These are phyloP conservation scores for Fomitopsis pinicola DNA, from an alignment of 1,284 basidiomycete genomes.

Conservation along the genomic window DNA sequence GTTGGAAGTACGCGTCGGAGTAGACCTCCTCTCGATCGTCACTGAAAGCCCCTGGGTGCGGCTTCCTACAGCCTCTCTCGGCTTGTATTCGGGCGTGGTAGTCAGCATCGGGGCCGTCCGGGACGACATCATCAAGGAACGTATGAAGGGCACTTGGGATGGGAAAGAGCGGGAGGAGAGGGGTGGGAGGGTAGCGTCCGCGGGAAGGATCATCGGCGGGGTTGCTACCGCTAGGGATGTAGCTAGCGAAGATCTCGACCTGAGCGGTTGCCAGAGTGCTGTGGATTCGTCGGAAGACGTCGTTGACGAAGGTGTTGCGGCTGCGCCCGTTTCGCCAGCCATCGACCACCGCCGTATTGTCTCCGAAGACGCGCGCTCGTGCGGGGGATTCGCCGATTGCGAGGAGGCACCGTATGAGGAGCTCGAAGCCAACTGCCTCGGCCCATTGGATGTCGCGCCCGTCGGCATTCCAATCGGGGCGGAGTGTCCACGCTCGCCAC, in stretches of 20 bases:
- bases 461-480: conserved; percentile 4
- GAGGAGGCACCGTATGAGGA: not conserved
- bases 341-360: not conserved
- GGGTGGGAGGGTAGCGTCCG: not conserved
- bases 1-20: too few species aligned
- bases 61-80: too few species aligned
- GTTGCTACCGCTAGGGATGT: not conserved
- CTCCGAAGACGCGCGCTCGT: not conserved
- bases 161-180: too few species aligned
- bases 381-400: too few species aligned
- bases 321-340: not conserved
- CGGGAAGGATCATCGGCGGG: conserved; percentile 3
- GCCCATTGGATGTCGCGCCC: conserved; percentile 15
- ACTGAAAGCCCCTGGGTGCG: too few species aligned
- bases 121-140: too few species aligned
- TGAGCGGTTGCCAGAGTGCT: too few species aligned
- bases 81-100: too few species aligned
- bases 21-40: too few species aligned
- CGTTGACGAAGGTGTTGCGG: not conserved
- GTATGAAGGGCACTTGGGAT: too few species aligned
- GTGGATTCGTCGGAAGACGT: not conserved
- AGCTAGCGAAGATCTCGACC: not conserved
- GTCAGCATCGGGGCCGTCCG: too few species aligned
- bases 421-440: conserved; percentile 6
- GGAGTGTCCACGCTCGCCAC: conserved; percentile 12